Evolutionary conservation across 257 asterid genomes (phyloP).

Genomic region (Solanum medicagineum): DNA sequence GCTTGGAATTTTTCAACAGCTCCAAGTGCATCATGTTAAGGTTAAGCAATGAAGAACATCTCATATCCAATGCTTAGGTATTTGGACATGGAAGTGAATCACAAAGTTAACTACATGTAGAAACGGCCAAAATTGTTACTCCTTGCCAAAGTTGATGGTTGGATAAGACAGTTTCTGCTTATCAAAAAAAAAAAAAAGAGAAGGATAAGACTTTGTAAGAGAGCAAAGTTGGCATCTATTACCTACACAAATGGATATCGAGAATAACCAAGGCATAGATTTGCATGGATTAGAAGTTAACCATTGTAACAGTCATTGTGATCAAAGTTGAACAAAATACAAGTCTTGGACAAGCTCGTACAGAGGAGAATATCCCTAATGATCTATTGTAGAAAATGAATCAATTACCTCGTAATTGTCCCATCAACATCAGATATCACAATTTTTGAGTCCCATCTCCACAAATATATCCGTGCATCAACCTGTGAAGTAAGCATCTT

Average conservation of each 20-base stretch:
- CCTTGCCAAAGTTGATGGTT: neutral
- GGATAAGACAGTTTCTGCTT: neutral
- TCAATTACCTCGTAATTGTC: slow-evolving; percentile 74
- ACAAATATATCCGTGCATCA: slow-evolving; percentile 78
- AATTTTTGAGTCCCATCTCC: slow-evolving; percentile 80
- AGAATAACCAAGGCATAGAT: neutral
- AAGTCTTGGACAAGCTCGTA: neutral
- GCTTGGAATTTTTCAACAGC: neutral
- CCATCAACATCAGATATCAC: slow-evolving; percentile 99
- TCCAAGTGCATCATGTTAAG: neutral
- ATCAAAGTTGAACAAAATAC: neutral
- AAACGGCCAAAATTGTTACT: neutral
- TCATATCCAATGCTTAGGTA: neutral
- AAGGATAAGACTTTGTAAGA: neutral
- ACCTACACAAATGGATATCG: neutral
- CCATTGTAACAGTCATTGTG: neutral
- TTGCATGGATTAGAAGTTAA: neutral
- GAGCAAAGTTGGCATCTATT: neutral
- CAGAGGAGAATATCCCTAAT: neutral
- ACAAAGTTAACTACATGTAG: neutral
- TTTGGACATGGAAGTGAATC: neutral
- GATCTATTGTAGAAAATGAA: neutral
- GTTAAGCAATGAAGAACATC: neutral
- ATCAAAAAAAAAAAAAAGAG: neutral
- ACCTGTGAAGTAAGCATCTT: slow-evolving; percentile 40